Conservation (phyloP, 2,329 filamentous ascomycete genomes). For the Penicillium freii region DNA sequence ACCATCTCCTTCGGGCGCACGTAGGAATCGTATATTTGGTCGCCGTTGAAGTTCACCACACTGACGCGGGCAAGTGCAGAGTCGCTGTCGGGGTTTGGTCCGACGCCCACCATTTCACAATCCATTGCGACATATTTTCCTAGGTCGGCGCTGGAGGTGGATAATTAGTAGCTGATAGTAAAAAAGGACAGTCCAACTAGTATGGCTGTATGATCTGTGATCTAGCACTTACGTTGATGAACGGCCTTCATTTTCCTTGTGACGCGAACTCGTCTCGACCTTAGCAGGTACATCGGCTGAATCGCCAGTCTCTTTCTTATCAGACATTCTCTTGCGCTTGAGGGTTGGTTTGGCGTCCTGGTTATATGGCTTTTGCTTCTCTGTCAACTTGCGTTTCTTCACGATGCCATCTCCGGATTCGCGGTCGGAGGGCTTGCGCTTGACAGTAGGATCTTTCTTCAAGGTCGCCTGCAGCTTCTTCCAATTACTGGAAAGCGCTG, state of each 20-base stretch:
- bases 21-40: conserved; percentile 91
- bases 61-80: conserved; percentile 83
- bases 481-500: conserved; percentile 51
- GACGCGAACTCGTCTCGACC: conserved; percentile 40
- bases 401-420: conserved; percentile 30
- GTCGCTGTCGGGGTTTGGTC: conserved; percentile 59
- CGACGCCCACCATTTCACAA: conserved; percentile 96
- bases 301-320: conserved; percentile 25
- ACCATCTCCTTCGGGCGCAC: conserved; percentile 75
- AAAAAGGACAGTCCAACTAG: background rate
- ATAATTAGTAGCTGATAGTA: conserved; percentile 17
- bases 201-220: conserved; percentile 14
- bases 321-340: conserved; percentile 37
- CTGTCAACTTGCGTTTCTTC: conserved; percentile 36
- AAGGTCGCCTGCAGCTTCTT: conserved; percentile 50
- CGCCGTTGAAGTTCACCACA: conserved; percentile 88
- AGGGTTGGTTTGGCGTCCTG: conserved; percentile 12
- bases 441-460: conserved; percentile 33
- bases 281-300: conserved; percentile 53
- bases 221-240: conserved; percentile 43
- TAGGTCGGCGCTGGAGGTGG: conserved; percentile 58
- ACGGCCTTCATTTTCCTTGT: conserved; percentile 63
- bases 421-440: conserved; percentile 37
- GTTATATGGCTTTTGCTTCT: conserved; percentile 23
- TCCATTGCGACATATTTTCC: conserved; percentile 93